Evolutionary conservation across 345 rosid species (phyloP).

Genomic region (Salix exigua): DNA sequence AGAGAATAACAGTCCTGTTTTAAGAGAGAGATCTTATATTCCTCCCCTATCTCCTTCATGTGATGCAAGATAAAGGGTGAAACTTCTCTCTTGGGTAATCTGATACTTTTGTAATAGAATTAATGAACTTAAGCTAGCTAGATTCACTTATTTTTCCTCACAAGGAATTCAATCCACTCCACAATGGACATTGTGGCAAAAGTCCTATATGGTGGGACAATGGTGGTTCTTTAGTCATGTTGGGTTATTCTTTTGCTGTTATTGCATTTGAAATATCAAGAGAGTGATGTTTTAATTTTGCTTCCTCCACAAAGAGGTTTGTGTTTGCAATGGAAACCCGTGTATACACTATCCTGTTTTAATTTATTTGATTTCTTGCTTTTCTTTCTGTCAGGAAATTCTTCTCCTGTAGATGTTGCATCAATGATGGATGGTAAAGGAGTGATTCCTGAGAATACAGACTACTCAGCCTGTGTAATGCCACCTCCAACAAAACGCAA

Average conservation of each 20-base stretch:
- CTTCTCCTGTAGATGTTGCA: slow-evolving; percentile 18
- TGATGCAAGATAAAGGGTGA: background rate
- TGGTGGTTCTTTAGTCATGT: background rate
- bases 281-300: background rate
- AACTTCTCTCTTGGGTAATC: background rate
- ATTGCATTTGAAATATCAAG: background rate
- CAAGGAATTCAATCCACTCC: background rate
- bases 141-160: background rate
- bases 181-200: background rate
- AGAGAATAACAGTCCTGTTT: background rate
- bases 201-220: background rate
- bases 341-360: background rate
- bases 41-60: background rate
- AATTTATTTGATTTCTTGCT: slow-evolving; percentile 13
- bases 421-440: slow-evolving; percentile 31
- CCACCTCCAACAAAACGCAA: slow-evolving; percentile 50
- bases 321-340: background rate
- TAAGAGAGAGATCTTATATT: background rate
- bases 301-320: background rate
- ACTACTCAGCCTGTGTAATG: slow-evolving; percentile 30
- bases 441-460: slow-evolving; percentile 29
- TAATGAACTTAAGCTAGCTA: background rate
- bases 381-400: slow-evolving; percentile 30
- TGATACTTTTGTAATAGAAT: no score
- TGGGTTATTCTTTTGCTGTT: background rate